Evolutionary conservation across 805 yeast genomes (phyloP), one percentile per base, ranked within the genome.

Genomic region (Ogataea minuta): DNA sequence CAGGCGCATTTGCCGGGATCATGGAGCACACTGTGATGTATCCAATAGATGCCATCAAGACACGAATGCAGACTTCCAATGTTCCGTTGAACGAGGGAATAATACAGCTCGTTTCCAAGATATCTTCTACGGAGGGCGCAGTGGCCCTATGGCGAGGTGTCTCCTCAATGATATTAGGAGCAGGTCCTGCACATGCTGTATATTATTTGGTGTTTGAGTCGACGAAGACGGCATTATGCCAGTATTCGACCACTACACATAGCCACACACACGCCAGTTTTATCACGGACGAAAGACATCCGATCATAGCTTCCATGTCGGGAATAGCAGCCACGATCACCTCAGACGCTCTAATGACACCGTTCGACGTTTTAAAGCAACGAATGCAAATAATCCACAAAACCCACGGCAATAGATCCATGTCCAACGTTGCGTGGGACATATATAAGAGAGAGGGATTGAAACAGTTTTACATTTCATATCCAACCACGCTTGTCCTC

Each of bases 151-250:
- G 97, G 95, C 74, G 95, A 57, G 99, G 99, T 39, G 86, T 91
- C 12, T 81, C 88, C 16, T 84, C 96, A 1, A 95, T 93, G 44
- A 81, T 89, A 2, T 59, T 91, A 45, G 99, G 99, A 26, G 97
- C 99, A n/a, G 99, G 99, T 6, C 99, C 99, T 2, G 97, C 98
- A 3, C 99, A 91, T 66, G 98, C 98, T 3, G 84, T 93, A 6
- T 91, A 93, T 64, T 91, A 89, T 60, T 81, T 90, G n/a, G 95
- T 93, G 4, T 93, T 89, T 63, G 99, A 91, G 64, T 72, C 79
- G 35, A 73, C 89, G 33, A 84, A 84, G 57, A 77, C 83, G 6
- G 58, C 71, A 9, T 63, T 84, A 34, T 71, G 70, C 25, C 65
- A 67, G 36, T 44, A 36, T 25, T 48, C 47, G 19, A 28, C 52